phyloP scores from a whole-genome alignment of 495 filamentous ascomycete genomes.

The Penicillium coffeae region DNA sequence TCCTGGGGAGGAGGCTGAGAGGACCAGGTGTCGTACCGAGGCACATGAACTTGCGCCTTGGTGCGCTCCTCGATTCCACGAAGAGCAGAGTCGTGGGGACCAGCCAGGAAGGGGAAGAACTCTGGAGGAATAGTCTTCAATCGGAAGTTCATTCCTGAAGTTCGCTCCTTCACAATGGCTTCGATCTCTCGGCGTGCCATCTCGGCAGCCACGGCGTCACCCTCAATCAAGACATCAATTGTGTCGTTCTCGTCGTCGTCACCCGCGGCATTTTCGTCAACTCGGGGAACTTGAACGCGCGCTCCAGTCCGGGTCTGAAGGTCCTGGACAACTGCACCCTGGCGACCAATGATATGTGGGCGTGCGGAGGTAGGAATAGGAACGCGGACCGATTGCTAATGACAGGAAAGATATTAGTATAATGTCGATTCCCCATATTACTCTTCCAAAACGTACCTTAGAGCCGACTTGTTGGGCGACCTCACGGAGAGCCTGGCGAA shows the following conservation, averaged over 20 bases:
- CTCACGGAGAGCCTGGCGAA: conserved; percentile 79
- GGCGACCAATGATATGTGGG: conserved; percentile 84
- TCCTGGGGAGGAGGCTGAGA: conserved; percentile 64
- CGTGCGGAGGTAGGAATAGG: conserved; percentile 78
- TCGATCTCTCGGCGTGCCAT: conserved; percentile 78
- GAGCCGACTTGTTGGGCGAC: conserved; percentile 77
- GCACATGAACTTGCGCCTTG: conserved; percentile 71
- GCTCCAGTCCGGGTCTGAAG: conserved; percentile 83
- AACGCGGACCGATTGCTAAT: conserved; percentile 67
- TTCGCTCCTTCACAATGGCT: conserved; percentile 79
- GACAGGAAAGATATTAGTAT: neutral
- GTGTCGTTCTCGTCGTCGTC: conserved; percentile 70
- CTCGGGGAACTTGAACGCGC: conserved; percentile 80
- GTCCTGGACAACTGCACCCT: conserved; percentile 83
- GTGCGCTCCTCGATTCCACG: conserved; percentile 66
- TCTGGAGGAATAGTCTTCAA: conserved; percentile 81
- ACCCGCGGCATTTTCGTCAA: conserved; percentile 52
- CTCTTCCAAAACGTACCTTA: conserved; percentile 55
- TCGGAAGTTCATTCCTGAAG: conserved; percentile 71
- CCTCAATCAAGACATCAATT: conserved; percentile 85
- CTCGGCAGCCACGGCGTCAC: conserved; percentile 77
- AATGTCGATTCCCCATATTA: neutral
- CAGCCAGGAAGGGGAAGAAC: conserved; percentile 93
- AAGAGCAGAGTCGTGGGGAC: conserved; percentile 65
- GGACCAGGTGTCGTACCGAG: conserved; percentile 71